phyloP scores from a whole-genome alignment of 805 yeast species.

The Lachancea sp. region DNA sequence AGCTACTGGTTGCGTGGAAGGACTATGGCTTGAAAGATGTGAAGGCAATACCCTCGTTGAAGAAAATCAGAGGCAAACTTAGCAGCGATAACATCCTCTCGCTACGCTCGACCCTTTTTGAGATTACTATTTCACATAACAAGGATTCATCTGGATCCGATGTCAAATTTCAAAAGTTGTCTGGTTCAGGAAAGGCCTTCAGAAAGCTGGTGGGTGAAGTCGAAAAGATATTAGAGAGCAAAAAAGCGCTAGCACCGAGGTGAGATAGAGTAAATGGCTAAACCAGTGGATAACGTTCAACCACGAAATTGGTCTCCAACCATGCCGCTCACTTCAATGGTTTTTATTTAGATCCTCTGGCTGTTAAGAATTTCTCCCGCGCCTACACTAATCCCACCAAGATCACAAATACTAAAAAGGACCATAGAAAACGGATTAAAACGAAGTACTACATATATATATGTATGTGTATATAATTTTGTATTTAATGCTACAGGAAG shows the following conservation, averaged over 20 bases:
- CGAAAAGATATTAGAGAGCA: slow-evolving; percentile 57
- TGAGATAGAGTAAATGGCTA: not conserved
- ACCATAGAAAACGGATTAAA: not conserved
- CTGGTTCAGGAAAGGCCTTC: slow-evolving; percentile 61
- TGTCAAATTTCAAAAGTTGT: slow-evolving; percentile 52
- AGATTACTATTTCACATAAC: slow-evolving; percentile 40
- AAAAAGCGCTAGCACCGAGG: slow-evolving; percentile 42
- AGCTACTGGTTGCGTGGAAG: slow-evolving; percentile 61
- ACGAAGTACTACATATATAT: not conserved
- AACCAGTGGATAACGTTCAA: too few relatives aligned
- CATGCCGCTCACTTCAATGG: too few relatives aligned
- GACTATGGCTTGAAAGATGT: slow-evolving; percentile 61
- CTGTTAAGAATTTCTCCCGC: too few relatives aligned
- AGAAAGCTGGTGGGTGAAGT: slow-evolving; percentile 55
- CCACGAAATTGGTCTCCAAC: too few relatives aligned
- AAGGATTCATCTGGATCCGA: slow-evolving; percentile 45
- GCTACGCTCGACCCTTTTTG: slow-evolving; percentile 57
- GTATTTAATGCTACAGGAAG: too few relatives aligned
- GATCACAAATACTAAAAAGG: not conserved
- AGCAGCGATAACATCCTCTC: slow-evolving; percentile 56
- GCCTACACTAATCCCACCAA: not conserved
- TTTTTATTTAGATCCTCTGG: too few relatives aligned
- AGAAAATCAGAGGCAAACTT: slow-evolving; percentile 53
- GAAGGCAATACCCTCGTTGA: slow-evolving; percentile 37
- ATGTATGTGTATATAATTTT: not conserved